Evolutionary conservation across 2,329 filamentous ascomycete genomes (phyloP).

Genomic region (Pyrenochaeta sp.): DNA sequence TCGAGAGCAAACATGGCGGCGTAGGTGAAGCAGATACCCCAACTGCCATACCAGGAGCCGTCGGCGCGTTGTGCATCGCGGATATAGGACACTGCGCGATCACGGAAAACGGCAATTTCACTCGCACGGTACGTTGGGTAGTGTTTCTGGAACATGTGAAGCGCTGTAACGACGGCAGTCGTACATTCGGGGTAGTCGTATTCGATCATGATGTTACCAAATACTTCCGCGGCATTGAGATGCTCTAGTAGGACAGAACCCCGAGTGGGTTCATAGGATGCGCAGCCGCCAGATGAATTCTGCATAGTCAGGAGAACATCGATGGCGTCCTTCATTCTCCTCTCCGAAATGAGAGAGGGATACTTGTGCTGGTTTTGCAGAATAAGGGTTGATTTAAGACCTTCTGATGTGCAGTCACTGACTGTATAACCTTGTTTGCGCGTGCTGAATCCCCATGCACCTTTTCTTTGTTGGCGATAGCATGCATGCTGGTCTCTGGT

Average conservation of each 20-base stretch:
- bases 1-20: slow-evolving; percentile 96
- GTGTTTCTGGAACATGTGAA: slow-evolving; percentile 81
- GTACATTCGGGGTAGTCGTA: slow-evolving; percentile 99
- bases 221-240: slow-evolving; percentile 95
- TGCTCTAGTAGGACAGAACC: slow-evolving; percentile 81
- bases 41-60: slow-evolving; percentile 97
- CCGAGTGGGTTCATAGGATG: slow-evolving; percentile 86
- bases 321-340: slow-evolving; percentile 84
- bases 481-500: slow-evolving; percentile 78
- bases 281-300: slow-evolving; percentile 84
- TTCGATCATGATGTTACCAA: slow-evolving; percentile 97
- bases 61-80: slow-evolving; percentile 78
- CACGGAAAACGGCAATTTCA: slow-evolving; percentile 79
- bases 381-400: slow-evolving; percentile 83
- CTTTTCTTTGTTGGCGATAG: slow-evolving; percentile 90
- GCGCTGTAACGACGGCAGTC: slow-evolving; percentile 87
- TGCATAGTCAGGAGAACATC: slow-evolving; percentile 93
- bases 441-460: slow-evolving; percentile 96
- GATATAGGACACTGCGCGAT: slow-evolving; percentile 81
- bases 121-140: slow-evolving; percentile 80
- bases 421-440: slow-evolving; percentile 93
- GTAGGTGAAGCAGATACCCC: slow-evolving; percentile 98
- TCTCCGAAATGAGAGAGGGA: slow-evolving; percentile 75
- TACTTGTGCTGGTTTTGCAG: slow-evolving; percentile 79
- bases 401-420: slow-evolving; percentile 93